These are phyloP conservation scores for Aquilaria malaccensis DNA, from an alignment of 345 rosid genomes.

Conservation along the genomic window DNA sequence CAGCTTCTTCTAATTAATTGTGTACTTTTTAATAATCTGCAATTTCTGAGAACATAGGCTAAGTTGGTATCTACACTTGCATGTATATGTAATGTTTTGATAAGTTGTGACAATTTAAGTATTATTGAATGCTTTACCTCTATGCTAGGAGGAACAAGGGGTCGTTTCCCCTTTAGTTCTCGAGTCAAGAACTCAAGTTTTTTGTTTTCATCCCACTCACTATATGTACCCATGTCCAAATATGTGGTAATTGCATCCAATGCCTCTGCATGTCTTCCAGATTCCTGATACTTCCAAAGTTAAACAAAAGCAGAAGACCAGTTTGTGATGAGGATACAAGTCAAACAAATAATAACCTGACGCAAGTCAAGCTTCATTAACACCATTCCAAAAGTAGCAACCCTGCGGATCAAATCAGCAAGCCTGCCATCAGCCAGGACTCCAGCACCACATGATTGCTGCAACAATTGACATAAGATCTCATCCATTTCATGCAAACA, in stretches of 20 bases:
- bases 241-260: conserved; percentile 75
- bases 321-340: conserved; percentile 1
- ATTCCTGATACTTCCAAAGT: conserved; percentile 52
- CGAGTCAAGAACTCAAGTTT: conserved; percentile 71
- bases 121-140: conserved; percentile 38
- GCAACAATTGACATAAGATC: conserved; percentile 14
- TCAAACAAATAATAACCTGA: conserved; percentile 45
- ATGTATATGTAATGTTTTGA: no score
- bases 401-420: conserved; percentile 90
- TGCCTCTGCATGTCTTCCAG: conserved; percentile 82
- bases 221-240: conserved; percentile 91
- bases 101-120: no score
- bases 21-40: not conserved
- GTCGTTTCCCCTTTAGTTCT: conserved; percentile 93
- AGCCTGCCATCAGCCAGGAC: conserved; percentile 89
- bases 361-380: conserved; percentile 96
- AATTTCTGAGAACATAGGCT: no score
- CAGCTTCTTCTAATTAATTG: not conserved
- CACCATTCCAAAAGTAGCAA: conserved; percentile 84
- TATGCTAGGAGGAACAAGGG: conserved; percentile 75
- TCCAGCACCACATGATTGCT: conserved; percentile 90
- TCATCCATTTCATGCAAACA: not conserved
- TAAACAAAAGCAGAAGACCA: conserved; percentile 4
- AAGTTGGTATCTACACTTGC: not conserved
- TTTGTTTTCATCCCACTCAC: conserved; percentile 96